Conservation (phyloP, 1,284 basidiomycete species). For the Jaminaea rosea region DNA sequence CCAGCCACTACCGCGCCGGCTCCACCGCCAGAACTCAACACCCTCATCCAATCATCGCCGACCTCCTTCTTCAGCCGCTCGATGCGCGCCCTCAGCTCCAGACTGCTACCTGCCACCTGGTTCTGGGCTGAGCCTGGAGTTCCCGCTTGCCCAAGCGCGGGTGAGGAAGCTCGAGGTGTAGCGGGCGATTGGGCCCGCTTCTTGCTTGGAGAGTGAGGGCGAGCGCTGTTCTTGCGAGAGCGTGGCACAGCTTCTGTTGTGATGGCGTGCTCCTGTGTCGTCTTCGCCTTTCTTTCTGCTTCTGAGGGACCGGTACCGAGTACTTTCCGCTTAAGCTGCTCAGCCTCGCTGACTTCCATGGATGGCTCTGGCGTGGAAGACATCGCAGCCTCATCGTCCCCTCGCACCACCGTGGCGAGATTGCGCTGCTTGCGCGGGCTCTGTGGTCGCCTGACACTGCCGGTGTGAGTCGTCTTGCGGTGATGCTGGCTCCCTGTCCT, state of each 20-base stretch:
- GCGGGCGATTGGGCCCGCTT: not conserved
- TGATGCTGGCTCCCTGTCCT: slow-evolving; percentile 4
- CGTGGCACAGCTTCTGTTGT: not conserved
- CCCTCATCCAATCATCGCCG: slow-evolving; percentile 43
- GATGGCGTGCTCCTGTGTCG: not conserved
- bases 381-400: not conserved
- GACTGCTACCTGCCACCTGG: not conserved
- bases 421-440: not conserved
- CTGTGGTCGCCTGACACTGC: slow-evolving; percentile 10
- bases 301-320: not conserved
- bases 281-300: not conserved
- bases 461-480: slow-evolving; percentile 23
- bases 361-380: not conserved
- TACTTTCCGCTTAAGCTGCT: not conserved
- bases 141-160: not conserved
- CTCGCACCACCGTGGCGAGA: not conserved
- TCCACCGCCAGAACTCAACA: slow-evolving; percentile 18
- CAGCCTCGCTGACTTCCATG: not conserved
- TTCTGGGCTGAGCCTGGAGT: not conserved
- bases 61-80: slow-evolving; percentile 37
- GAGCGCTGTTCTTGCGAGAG: not conserved
- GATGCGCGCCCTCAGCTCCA: slow-evolving; percentile 21
- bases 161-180: not conserved
- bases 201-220: not conserved
- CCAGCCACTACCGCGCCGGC: too few species aligned